phyloP scores from a whole-genome alignment of 2,329 filamentous ascomycete species.

The Anthostomella pinea region DNA sequence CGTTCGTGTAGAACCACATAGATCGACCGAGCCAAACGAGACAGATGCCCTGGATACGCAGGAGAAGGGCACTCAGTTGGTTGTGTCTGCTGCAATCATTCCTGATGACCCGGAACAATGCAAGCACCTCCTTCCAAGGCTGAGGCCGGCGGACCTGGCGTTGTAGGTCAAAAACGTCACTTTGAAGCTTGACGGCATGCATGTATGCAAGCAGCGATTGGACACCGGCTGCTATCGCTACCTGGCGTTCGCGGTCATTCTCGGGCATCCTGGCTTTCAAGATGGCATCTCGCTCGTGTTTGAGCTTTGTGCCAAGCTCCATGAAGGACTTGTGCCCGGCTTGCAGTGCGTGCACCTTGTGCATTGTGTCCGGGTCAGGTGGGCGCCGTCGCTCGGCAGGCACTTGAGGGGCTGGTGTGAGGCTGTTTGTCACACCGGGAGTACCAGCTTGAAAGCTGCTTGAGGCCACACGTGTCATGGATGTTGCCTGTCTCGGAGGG shows the following conservation, averaged over 20 bases:
- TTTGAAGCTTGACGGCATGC: slow-evolving; percentile 49
- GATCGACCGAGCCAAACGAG: slow-evolving; percentile 24
- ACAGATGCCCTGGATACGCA: slow-evolving; percentile 31
- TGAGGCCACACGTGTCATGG: slow-evolving; percentile 54
- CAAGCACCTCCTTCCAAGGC: slow-evolving; percentile 24
- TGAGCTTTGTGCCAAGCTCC: slow-evolving; percentile 47
- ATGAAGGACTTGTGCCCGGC: slow-evolving; percentile 38
- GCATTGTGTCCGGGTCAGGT: slow-evolving; percentile 28
- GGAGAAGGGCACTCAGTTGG: slow-evolving; percentile 23
- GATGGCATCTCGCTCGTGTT: slow-evolving; percentile 54
- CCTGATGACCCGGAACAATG: slow-evolving; percentile 24
- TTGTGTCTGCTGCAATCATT: slow-evolving; percentile 23
- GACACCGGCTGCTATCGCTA: slow-evolving; percentile 28
- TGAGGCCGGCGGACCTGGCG: slow-evolving; percentile 40
- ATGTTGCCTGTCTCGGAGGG: slow-evolving; percentile 46
- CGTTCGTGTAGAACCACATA: slow-evolving; percentile 21
- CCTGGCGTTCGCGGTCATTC: slow-evolving; percentile 25
- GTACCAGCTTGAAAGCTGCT: slow-evolving; percentile 52
- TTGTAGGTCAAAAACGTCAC: slow-evolving; percentile 42
- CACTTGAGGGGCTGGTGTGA: slow-evolving; percentile 38
- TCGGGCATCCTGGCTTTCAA: slow-evolving; percentile 22
- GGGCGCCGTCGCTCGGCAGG: slow-evolving; percentile 35
- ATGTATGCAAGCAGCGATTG: slow-evolving; percentile 42
- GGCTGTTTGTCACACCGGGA: slow-evolving; percentile 43
- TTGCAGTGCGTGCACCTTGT: slow-evolving; percentile 30